Percentiles rank a stretch among this genome's conserved stretches.
phyloP scores from a whole-genome alignment of 768 basidiomycete species.

The Termitomyces sp. region DNA sequence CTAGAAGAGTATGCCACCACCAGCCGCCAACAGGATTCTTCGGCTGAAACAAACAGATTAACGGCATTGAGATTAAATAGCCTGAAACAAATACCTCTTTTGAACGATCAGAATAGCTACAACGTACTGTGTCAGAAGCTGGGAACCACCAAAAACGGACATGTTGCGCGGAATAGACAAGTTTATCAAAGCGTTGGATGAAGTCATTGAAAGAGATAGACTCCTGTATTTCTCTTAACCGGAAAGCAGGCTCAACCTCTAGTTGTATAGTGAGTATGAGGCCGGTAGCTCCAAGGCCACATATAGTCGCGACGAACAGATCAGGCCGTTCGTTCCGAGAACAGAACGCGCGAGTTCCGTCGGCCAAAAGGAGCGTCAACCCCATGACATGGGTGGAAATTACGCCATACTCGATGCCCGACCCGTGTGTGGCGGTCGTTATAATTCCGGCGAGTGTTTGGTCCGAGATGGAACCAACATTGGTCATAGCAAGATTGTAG shows the following conservation, averaged over 20 bases:
- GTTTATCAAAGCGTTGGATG: slow-evolving; percentile 44
- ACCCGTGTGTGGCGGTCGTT: slow-evolving; percentile 93
- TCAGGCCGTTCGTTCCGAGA: slow-evolving; percentile 59
- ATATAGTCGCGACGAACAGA: slow-evolving; percentile 85
- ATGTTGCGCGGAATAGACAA: slow-evolving; percentile 70
- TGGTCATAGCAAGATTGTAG: slow-evolving; percentile 78
- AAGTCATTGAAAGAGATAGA: slow-evolving; percentile 59
- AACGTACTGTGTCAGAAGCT: slow-evolving; percentile 61
- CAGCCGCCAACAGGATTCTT: slow-evolving; percentile 47
- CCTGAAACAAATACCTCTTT: slow-evolving; percentile 47
- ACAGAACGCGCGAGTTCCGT: slow-evolving; percentile 64
- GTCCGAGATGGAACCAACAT: slow-evolving; percentile 94
- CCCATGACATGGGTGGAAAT: slow-evolving; percentile 78
- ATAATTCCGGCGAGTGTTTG: slow-evolving; percentile 91
- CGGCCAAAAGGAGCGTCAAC: slow-evolving; percentile 70
- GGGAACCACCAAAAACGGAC: slow-evolving; percentile 97
- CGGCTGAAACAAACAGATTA: slow-evolving; percentile 32
- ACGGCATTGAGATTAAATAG: slow-evolving; percentile 1
- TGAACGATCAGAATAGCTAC: slow-evolving; percentile 72
- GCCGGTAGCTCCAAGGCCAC: slow-evolving; percentile 88
- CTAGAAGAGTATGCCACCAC: slow-evolving; percentile 68
- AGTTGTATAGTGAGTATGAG: slow-evolving; percentile 76
- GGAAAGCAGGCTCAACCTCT: slow-evolving; percentile 77
- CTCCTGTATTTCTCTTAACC: slow-evolving; percentile 67
- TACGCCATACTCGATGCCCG: slow-evolving; percentile 73